Evolutionary conservation across 805 yeast genomes (phyloP), one percentile per base, ranked within the genome.

Genomic region (Sugiyamaella mastotermitis): DNA sequence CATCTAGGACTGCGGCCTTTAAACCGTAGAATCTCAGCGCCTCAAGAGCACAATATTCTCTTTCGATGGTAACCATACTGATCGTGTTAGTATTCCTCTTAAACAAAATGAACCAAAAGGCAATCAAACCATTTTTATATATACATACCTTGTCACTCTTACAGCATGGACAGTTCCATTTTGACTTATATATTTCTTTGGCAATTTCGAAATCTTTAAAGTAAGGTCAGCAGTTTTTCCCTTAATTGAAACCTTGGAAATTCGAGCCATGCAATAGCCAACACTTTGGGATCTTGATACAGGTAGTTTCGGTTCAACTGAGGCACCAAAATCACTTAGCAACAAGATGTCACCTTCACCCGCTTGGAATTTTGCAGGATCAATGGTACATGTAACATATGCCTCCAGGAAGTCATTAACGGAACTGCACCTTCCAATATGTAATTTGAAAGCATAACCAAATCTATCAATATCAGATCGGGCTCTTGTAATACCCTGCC

Each of bases 391-490:
- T n/a, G n/a, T 77, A 6, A 85, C 82, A 58, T 79, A 83, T 4
- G 90, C 81, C 51, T 90, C 97, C 53, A 81, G 83, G 55, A 90
- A 92, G 10, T 83, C 81, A 50, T 87, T 95, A 11, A 84, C 81
- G 1, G 84, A 77, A 1, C 86, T 74, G 49, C 96, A 72, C 24
- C 86, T 83, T n/a, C n/a, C n/a, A n/a, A n/a, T n/a, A n/a, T n/a
- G n/a, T n/a, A n/a, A n/a, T n/a, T n/a, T n/a, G n/a, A n/a, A n/a
- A n/a, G n/a, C n/a, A n/a, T n/a, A n/a, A n/a, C n/a, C n/a, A n/a
- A n/a, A n/a, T n/a, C n/a, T n/a, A n/a, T n/a, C n/a, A n/a, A n/a
- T n/a, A n/a, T n/a, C n/a, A n/a, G n/a, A n/a, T n/a, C n/a, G n/a
- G n/a, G 92, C 77, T 3, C 84, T 70, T 47, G 78, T 80, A 19